Evolutionary conservation across 371 early-diverging fungal species (phyloP).

Genomic region (Mucor mucedo): DNA sequence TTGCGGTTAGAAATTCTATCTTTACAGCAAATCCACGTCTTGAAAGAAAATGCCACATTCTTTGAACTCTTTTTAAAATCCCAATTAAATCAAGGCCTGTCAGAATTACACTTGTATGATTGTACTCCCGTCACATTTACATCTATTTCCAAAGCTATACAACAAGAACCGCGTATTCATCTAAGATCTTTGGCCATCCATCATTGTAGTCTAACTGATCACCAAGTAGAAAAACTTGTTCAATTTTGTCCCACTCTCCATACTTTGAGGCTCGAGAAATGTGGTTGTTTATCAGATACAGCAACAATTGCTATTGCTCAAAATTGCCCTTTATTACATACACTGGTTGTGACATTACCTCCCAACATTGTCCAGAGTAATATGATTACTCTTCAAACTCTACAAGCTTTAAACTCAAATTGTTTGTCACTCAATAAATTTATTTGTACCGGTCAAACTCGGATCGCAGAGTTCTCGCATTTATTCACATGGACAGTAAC

Average conservation of each 20-base stretch:
- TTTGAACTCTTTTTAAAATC: background rate
- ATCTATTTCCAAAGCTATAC: background rate
- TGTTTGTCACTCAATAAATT: conserved; percentile 5
- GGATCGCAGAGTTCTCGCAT: conserved; percentile 10
- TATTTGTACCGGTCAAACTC: conserved; percentile 16
- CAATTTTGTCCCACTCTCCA: conserved; percentile 6
- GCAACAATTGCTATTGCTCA: conserved; percentile 8
- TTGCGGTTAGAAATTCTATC: conserved; percentile 5
- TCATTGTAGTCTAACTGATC: conserved; percentile 10
- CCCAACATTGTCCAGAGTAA: conserved; percentile 16
- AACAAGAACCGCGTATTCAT: background rate
- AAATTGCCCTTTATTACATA: background rate
- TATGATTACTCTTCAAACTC: conserved; percentile 16
- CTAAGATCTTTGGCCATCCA: conserved; percentile 1
- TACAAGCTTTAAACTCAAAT: conserved; percentile 6
- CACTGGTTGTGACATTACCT: conserved; percentile 15
- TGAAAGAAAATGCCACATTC: background rate
- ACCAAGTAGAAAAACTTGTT: conserved; percentile 1
- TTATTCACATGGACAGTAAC: background rate
- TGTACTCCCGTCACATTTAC: conserved; percentile 7
- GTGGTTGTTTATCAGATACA: conserved; percentile 17
- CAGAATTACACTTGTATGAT: conserved; percentile 9
- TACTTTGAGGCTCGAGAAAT: background rate
- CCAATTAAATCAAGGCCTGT: conserved; percentile 8
- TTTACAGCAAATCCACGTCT: background rate